These are phyloP conservation scores for Aspergillus sp. DNA, from an alignment of 2,329 filamentous ascomycete species.

Conservation along the genomic window DNA sequence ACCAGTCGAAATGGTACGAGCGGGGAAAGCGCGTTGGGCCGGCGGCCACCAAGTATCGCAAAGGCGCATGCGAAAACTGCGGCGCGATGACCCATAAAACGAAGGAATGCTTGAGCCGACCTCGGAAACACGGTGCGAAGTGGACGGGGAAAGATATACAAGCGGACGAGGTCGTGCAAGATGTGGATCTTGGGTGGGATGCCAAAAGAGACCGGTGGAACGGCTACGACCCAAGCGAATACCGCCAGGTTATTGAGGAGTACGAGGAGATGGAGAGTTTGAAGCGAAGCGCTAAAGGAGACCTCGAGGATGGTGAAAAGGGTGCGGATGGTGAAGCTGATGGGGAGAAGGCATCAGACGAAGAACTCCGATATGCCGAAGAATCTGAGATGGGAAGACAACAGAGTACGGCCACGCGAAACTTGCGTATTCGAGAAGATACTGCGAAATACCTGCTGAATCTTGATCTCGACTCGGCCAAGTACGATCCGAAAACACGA, in stretches of 20 bases:
- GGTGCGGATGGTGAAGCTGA: slow-evolving; percentile 42
- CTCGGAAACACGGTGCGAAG: slow-evolving; percentile 78
- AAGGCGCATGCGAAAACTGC: slow-evolving; percentile 97
- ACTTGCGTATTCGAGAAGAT: slow-evolving; percentile 86
- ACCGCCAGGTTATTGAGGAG: slow-evolving; percentile 76
- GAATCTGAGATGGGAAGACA: slow-evolving; percentile 95
- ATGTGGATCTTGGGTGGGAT: slow-evolving; percentile 86
- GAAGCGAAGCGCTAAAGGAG: slow-evolving; percentile 45
- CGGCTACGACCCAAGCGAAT: slow-evolving; percentile 86
- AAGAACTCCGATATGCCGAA: slow-evolving; percentile 66
- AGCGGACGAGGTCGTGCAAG: slow-evolving; percentile 78
- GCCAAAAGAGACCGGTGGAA: slow-evolving; percentile 98
- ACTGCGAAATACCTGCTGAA: slow-evolving; percentile 95
- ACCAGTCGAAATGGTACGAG: slow-evolving; percentile 81
- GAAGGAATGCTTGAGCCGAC: slow-evolving; percentile 84
- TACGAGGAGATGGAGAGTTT: slow-evolving; percentile 79
- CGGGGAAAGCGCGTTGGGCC: slow-evolving; percentile 75
- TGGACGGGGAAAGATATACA: slow-evolving; percentile 92
- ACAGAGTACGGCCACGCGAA: slow-evolving; percentile 80
- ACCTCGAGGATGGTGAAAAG: slow-evolving; percentile 43
- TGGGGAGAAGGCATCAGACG: slow-evolving; percentile 36
- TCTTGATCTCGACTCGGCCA: slow-evolving; percentile 88
- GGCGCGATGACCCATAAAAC: slow-evolving; percentile 93
- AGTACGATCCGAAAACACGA: slow-evolving; percentile 94
- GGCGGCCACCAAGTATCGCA: slow-evolving; percentile 91